Percentiles rank a stretch among this genome's conserved stretches.
Conservation (phyloP, 306 rosid species). For the Calophaca sinica region DNA sequence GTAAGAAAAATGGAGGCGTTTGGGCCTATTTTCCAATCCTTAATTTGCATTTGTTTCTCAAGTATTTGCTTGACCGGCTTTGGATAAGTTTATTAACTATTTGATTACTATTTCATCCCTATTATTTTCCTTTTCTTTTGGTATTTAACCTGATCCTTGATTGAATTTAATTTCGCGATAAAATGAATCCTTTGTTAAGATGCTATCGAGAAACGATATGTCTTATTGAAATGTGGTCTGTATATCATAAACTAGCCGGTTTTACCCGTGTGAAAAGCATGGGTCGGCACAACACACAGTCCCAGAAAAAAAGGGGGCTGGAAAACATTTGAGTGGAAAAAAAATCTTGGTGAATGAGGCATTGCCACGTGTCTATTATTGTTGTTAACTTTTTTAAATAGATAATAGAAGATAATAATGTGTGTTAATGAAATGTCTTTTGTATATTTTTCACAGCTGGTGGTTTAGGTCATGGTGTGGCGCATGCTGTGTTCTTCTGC, state of each 20-base stretch:
- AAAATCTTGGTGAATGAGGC: too few relatives aligned
- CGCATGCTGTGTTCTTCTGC: constrained; percentile 99
- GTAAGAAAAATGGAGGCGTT: constrained; percentile 58
- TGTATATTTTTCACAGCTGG: constrained; percentile 70
- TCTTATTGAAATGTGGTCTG: constrained; percentile 17
- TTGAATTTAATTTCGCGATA: constrained; percentile 7
- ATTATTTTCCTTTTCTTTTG: background rate
- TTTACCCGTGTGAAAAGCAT: too few relatives aligned
- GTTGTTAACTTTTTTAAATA: too few relatives aligned
- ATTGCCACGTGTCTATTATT: too few relatives aligned
- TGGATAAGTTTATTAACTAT: background rate
- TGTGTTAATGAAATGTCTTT: constrained; percentile 34
- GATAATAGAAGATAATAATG: too few relatives aligned
- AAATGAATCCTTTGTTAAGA: constrained; percentile 38
- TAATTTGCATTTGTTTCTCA: constrained; percentile 11
- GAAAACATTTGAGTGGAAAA: too few relatives aligned
- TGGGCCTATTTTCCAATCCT: background rate
- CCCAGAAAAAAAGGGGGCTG: too few relatives aligned
- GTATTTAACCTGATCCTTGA: constrained; percentile 1
- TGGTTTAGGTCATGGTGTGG: constrained; percentile 95
- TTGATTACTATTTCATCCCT: constrained; percentile 14
- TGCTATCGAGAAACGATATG: constrained; percentile 20
- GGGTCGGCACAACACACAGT: too few relatives aligned
- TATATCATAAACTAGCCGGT: background rate
- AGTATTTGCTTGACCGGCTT: constrained; percentile 18